Base-by-base conservation (phyloP, 2,329 filamentous ascomycete species). In the Neoscytalidium dimidiatum region DNA sequence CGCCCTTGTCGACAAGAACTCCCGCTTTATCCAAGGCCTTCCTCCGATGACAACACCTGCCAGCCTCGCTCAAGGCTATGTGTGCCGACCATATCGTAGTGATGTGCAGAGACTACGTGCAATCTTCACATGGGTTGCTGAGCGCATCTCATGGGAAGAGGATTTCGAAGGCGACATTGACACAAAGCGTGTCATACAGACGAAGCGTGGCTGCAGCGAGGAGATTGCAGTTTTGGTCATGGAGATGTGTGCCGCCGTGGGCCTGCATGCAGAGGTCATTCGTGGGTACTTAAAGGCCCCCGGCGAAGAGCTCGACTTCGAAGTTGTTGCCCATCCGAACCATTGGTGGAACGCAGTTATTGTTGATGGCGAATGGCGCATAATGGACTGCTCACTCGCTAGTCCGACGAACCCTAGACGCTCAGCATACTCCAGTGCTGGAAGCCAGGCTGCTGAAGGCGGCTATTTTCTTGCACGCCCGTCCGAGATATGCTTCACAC, bases 321-420 rank as follows among this genome's bases (percentile, higher is more conserved):
- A 91, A 67, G 90, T 90, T 65, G 87, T 94, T 76, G 92, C 92
- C n/a, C 88, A 90, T 31, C 86, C 94, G 0, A 99, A 99, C 73
- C 95, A 99, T 79, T 98, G 91, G 88, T 99, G 95, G 95, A 99
- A 99, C 71, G 89, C 92, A 0, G 92, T 98, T 19, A 81, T 97
- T 38, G 89, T 97, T 8, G 95, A 99, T 76, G 90, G 91, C 23
- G 93, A 97, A 78, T 99, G 95, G 95, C 90, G 95, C 58, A 91
- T 98, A 69, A 92, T 99, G 81, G 95, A 99, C 77, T 95, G 92
- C 75, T 96, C 92, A 38, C 83, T 99, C 53, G 93, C 95, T 3
- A 94, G 90, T 68, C 94, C 94, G 13, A 97, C 94, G 0, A 92
- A 98, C 72, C 94, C 95, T 9, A 88, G 87, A 65, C 87, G 96